These are phyloP conservation scores for Cytospora piceicola DNA, from an alignment of 2,329 filamentous ascomycete genomes.

Conservation along the genomic window DNA sequence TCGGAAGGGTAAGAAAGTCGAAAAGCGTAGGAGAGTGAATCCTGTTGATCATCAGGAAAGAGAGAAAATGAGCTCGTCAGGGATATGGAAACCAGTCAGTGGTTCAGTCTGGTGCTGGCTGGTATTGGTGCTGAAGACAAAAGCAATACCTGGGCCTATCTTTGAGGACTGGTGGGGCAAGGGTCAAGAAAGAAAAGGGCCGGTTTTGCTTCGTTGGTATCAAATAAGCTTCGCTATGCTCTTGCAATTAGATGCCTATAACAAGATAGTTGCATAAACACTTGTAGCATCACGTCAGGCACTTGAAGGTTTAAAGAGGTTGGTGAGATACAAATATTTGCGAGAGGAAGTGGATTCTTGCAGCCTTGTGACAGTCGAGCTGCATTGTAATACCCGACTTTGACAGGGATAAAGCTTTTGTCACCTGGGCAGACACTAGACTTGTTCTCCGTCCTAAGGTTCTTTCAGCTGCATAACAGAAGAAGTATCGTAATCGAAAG, in stretches of 20 bases:
- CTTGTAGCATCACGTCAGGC: background rate
- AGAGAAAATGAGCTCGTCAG: background rate
- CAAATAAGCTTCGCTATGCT: background rate
- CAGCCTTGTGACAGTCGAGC: conserved; percentile 4
- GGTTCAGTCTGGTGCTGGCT: background rate
- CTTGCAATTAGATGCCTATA: background rate
- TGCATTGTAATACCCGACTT: background rate
- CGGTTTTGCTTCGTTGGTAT: too few species aligned
- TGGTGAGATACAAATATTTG: background rate
- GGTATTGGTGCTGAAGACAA: background rate
- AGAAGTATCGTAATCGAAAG: too few species aligned
- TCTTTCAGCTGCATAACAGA: background rate
- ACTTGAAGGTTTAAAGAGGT: background rate
- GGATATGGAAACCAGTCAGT: background rate
- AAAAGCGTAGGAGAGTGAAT: background rate
- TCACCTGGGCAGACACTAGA: background rate
- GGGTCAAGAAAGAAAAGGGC: background rate
- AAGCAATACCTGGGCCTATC: too few species aligned
- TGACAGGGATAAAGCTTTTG: background rate
- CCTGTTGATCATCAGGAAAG: background rate
- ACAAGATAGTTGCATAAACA: background rate
- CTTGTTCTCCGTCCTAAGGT: too few species aligned
- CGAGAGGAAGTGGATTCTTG: background rate
- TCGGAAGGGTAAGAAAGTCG: too few species aligned
- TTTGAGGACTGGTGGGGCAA: background rate